phyloP scores from a whole-genome alignment of 306 rosid species.

The Rosa lucieae region DNA sequence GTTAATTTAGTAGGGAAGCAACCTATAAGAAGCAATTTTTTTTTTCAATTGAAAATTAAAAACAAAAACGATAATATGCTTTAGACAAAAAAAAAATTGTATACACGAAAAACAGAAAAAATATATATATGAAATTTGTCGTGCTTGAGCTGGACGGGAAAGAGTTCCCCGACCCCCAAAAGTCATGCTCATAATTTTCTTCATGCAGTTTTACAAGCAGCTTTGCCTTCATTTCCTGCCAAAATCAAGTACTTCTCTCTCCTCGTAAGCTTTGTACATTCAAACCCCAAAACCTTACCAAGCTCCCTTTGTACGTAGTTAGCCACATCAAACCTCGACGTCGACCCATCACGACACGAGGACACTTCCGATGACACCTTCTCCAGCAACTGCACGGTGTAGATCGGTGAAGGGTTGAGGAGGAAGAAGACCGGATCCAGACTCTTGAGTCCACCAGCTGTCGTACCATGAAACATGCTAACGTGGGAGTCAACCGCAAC shows the following conservation, averaged over 20 bases:
- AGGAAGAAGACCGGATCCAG: conserved; percentile 73
- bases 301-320: conserved; percentile 57
- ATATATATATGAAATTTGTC: too few relatives aligned
- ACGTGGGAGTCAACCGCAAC: conserved; percentile 62
- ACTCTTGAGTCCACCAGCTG: conserved; percentile 79
- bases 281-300: conserved; percentile 52
- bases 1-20: not conserved
- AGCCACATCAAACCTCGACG: conserved; percentile 52
- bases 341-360: not conserved
- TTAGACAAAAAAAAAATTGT: not conserved
- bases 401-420: conserved; percentile 65
- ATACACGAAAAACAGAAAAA: not conserved
- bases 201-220: not conserved
- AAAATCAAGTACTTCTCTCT: conserved; percentile 77
- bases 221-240: conserved; percentile 83
- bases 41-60: too few relatives aligned
- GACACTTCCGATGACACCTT: conserved; percentile 22
- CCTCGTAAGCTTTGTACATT: conserved; percentile 66
- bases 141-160: not conserved
- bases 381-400: conserved; percentile 40
- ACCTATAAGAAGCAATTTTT: too few relatives aligned
- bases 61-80: too few relatives aligned
- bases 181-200: not conserved
- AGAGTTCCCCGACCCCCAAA: too few relatives aligned
- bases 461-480: conserved; percentile 84